Evolutionary conservation across 257 asterid species (phyloP).

Genomic region (Solanum appendiculatum): DNA sequence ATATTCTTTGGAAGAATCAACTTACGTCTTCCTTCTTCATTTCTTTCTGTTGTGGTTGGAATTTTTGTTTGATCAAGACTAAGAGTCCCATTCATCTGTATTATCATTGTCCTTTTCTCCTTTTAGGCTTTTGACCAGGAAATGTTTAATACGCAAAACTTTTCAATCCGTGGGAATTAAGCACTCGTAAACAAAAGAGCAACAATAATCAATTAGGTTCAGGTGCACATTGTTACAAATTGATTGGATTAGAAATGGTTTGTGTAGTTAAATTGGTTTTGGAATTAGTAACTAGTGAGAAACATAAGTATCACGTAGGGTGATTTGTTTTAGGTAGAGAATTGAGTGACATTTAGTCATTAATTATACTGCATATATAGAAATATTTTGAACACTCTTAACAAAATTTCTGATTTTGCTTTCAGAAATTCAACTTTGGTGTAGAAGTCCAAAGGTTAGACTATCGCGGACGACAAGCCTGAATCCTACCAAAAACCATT

Average conservation of each 20-base stretch:
- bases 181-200: background rate
- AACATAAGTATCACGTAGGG: background rate
- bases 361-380: background rate
- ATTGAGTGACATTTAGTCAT: background rate
- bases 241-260: background rate
- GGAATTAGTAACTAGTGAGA: background rate
- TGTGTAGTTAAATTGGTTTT: background rate
- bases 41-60: background rate
- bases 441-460: background rate
- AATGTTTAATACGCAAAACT: background rate
- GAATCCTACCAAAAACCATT: background rate
- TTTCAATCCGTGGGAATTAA: background rate
- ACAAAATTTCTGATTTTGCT: too few relatives aligned
- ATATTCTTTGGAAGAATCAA: background rate
- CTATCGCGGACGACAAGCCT: background rate
- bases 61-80: background rate
- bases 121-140: background rate
- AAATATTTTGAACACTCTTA: too few relatives aligned
- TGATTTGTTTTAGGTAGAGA: background rate
- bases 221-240: background rate
- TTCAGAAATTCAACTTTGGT: background rate
- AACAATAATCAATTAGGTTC: background rate
- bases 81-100: background rate
- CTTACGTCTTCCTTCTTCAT: background rate
- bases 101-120: background rate